Base-by-base conservation (phyloP, 1,139 yeast genomes). In the Suhomyces anneliseae region DNA sequence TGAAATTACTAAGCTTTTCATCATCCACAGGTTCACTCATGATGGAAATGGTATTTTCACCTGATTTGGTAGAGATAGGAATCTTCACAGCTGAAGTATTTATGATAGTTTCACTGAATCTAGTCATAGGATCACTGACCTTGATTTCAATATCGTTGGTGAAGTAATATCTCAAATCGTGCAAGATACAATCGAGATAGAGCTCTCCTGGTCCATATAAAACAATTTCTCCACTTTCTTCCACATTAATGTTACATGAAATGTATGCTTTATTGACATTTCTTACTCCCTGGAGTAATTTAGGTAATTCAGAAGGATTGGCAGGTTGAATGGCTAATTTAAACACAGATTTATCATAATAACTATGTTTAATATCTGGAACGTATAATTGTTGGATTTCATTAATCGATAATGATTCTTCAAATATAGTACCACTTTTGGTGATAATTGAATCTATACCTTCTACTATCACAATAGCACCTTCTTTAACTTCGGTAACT, bases 161-260 rank as follows among this genome's bases (percentile, higher is more conserved):
- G 60, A 75, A 79, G 51, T 83, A 63, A 15, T 71, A 64, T 52
- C 98, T 72, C 40, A 93, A 67, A 59, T 90, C 97, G 64, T 85
- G 89, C 45, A 95, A 64, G 29, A 87, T 70, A 56, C 95, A 88
- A 64, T 95, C 99, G 68, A 95, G 66, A 60, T 88, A 90, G 14
- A 93, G 60, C 61, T 95, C 99, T 5, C 99, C 99, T 4, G 90
- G 82, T 0, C 95, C 97, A 29, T 84, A 61, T 1, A 95, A 62
- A 0, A 85, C 83, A 62, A 87, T 90, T 58, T 92, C 98, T 1
- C 98, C 97, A 47, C 92, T 86, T 55, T 88, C 96, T 62, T 90
- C 97, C 1, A 87, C 92, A 52, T 78, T 82, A 7, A 89, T 71
- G 29, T 76, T 75, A 34, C 84, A 74, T 7, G 92, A 83, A 11